These are phyloP conservation scores for Ascodesmis nigricans DNA, from an alignment of 495 filamentous ascomycete species.

Conservation along the genomic window DNA sequence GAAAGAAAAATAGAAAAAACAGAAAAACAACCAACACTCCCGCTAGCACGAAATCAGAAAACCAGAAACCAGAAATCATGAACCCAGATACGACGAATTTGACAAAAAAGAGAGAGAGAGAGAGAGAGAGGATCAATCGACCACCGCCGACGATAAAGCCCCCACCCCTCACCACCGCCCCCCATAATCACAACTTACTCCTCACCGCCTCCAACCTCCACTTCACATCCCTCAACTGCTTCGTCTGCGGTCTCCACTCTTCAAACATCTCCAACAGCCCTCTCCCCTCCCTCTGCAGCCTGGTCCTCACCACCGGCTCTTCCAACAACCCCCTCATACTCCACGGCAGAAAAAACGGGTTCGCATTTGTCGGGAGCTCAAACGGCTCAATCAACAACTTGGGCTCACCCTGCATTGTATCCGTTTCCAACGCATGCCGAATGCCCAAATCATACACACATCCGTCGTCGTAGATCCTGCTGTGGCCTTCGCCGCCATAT, in stretches of 20 bases:
- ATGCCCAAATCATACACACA: slow-evolving; percentile 84
- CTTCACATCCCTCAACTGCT: slow-evolving; percentile 86
- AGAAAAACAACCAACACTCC: not conserved
- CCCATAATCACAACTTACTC: slow-evolving; percentile 12
- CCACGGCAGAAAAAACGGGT: slow-evolving; percentile 80
- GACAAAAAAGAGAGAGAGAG: not conserved
- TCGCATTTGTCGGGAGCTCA: slow-evolving; percentile 28
- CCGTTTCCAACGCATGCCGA: slow-evolving; percentile 67
- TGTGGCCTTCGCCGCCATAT: slow-evolving; percentile 83
- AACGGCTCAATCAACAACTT: slow-evolving; percentile 31
- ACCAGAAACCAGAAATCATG: not conserved
- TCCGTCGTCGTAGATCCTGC: slow-evolving; percentile 71
- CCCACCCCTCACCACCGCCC: not conserved
- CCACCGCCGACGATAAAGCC: not conserved
- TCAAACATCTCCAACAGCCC: slow-evolving; percentile 75
- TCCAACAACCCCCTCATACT: slow-evolving; percentile 82
- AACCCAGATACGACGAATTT: not conserved
- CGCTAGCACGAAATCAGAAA: too few species aligned
- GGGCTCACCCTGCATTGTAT: slow-evolving; percentile 32
- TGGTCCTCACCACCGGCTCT: slow-evolving; percentile 69
- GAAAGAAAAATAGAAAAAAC: not conserved
- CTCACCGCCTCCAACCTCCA: slow-evolving; percentile 75
- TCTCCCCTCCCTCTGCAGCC: slow-evolving; percentile 51
- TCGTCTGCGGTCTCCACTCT: slow-evolving; percentile 73
- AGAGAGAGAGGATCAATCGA: not conserved